Percentiles rank a stretch among this genome's conserved stretches.
Evolutionary conservation across 2,329 filamentous ascomycete genomes (phyloP).

Genomic region (Emmonsiellopsis sp.): DNA sequence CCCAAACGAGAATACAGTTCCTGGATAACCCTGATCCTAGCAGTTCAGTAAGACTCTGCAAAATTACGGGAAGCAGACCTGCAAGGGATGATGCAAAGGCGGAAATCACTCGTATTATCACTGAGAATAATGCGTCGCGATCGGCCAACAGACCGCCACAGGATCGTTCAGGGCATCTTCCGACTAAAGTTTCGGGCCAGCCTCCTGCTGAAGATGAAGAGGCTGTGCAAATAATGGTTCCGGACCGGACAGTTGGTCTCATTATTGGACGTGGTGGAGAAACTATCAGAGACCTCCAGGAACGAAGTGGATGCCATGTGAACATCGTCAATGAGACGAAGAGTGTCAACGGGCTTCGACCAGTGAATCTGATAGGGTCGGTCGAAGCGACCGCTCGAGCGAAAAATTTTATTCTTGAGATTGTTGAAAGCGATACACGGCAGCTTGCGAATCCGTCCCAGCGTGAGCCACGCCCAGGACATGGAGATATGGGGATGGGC

Average conservation of each 20-base stretch:
- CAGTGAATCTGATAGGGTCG: slow-evolving; percentile 81
- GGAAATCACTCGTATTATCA: slow-evolving; percentile 79
- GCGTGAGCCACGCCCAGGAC: slow-evolving; percentile 13
- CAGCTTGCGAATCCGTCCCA: slow-evolving; percentile 6
- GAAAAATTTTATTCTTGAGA: slow-evolving; percentile 84
- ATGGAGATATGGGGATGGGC: slow-evolving; percentile 19
- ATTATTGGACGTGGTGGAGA: slow-evolving; percentile 92
- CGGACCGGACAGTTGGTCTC: slow-evolving; percentile 81
- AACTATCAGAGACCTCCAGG: slow-evolving; percentile 85
- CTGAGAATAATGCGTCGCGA: slow-evolving; percentile 60
- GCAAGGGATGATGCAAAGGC: slow-evolving; percentile 68
- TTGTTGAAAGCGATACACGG: slow-evolving; percentile 77
- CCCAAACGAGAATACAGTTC: slow-evolving; percentile 78
- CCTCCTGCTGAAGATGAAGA: slow-evolving; percentile 66
- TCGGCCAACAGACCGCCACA: not conserved
- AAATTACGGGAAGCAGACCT: slow-evolving; percentile 65
- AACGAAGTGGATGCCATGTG: slow-evolving; percentile 86
- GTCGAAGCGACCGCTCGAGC: slow-evolving; percentile 64
- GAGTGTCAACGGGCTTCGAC: slow-evolving; percentile 79
- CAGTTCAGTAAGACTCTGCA: slow-evolving; percentile 70
- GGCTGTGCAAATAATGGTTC: slow-evolving; percentile 87
- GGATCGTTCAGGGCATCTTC: not conserved
- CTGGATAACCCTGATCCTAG: slow-evolving; percentile 63
- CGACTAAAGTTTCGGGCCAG: slow-evolving; percentile 5
- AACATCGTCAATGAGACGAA: slow-evolving; percentile 92